phyloP scores from a whole-genome alignment of 139 green algal genomes.

The Prasinococcaceae sp. region DNA sequence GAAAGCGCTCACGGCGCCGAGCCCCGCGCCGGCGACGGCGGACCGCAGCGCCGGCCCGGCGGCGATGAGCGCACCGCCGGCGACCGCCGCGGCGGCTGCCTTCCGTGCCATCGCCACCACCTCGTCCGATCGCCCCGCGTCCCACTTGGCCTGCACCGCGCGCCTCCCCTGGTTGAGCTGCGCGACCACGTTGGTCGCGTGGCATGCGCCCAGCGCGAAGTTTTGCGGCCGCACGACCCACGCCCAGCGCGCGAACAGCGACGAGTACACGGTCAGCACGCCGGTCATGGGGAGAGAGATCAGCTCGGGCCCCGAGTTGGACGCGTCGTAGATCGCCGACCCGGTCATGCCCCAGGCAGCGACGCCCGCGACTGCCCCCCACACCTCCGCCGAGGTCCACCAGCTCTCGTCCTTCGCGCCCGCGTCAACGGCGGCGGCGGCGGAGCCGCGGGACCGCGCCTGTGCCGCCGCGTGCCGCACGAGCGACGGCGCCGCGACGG shows the following conservation, averaged over 20 bases:
- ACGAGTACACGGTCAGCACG: conserved; percentile 2
- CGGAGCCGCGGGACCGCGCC: too few relatives aligned
- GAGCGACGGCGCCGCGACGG: too few relatives aligned
- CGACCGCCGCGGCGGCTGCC: too few relatives aligned
- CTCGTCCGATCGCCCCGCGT: background rate
- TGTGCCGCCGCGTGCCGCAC: too few relatives aligned
- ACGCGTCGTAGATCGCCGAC: background rate
- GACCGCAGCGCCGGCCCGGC: background rate
- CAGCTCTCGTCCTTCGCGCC: too few relatives aligned
- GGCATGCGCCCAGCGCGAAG: background rate
- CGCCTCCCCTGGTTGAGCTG: conserved; percentile 7
- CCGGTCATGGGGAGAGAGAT: background rate
- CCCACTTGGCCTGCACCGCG: background rate
- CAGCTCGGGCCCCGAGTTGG: background rate
- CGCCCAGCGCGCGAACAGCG: conserved; percentile 3
- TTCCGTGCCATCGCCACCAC: background rate
- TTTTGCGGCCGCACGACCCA: conserved; percentile 5
- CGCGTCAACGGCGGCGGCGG: too few relatives aligned
- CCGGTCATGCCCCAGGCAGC: background rate
- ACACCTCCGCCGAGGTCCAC: background rate
- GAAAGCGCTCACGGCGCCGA: background rate
- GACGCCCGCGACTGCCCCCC: too few relatives aligned
- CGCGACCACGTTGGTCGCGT: background rate
- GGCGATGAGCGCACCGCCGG: background rate
- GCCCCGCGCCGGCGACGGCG: background rate